Conservation (phyloP, 352 stramenopile species). For the Pseudoperonospora humuli region DNA sequence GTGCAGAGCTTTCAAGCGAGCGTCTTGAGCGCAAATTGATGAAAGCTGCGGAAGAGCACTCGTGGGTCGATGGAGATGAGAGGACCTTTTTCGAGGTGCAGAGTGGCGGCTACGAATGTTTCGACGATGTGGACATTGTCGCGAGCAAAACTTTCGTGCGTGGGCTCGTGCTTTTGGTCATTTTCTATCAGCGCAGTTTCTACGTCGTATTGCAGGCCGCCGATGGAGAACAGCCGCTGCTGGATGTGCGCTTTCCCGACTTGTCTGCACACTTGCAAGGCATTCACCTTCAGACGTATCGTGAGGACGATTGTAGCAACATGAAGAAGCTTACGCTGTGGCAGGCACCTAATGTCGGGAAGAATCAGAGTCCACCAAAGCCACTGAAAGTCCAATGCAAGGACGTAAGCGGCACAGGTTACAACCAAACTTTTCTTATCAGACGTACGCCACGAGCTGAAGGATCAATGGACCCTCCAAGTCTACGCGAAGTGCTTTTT, state of each 20-base stretch:
- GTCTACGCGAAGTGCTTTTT: conserved; percentile 89
- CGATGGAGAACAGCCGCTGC: conserved; percentile 86
- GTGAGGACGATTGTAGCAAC: conserved; percentile 69
- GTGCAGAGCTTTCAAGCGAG: conserved; percentile 72
- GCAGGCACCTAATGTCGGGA: conserved; percentile 59
- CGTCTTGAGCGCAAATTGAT: conserved; percentile 82
- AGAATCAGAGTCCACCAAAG: conserved; percentile 57
- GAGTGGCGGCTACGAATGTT: conserved; percentile 78
- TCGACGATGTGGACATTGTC: conserved; percentile 79
- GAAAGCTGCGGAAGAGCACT: conserved; percentile 73
- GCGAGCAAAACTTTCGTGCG: conserved; percentile 84
- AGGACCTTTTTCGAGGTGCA: conserved; percentile 93
- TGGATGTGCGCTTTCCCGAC: conserved; percentile 92
- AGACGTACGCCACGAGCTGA: conserved; percentile 44
- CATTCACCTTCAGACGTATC: conserved; percentile 79
- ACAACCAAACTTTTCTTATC: conserved; percentile 85
- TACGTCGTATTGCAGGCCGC: conserved; percentile 88
- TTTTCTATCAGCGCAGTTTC: conserved; percentile 86
- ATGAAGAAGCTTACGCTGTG: conserved; percentile 92
- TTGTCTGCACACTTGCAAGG: conserved; percentile 85
- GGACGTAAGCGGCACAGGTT: conserved; percentile 70
- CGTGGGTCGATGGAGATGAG: conserved; percentile 87
- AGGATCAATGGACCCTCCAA: conserved; percentile 24
- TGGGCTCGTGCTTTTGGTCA: conserved; percentile 70
- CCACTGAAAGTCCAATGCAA: conserved; percentile 81